These are phyloP conservation scores for Xylaria arbuscula DNA, from an alignment of 2,329 filamentous ascomycete genomes.

Conservation along the genomic window DNA sequence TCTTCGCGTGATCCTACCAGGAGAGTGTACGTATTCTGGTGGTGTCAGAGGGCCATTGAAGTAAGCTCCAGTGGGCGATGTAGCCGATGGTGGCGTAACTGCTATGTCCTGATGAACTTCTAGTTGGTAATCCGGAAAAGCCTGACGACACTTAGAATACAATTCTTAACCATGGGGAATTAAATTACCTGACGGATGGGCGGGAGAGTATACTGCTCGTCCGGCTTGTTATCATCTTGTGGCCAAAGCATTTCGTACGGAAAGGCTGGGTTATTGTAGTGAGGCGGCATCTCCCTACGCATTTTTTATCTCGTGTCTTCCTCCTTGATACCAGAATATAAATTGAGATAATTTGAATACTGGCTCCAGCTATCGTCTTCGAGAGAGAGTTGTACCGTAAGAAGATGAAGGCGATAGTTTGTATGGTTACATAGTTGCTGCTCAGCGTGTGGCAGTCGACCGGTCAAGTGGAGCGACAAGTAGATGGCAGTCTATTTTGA, in stretches of 20 bases:
- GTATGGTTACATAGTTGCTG: background rate
- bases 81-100: slow-evolving; percentile 51
- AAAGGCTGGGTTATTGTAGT: slow-evolving; percentile 55
- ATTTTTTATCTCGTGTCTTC: background rate
- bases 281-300: background rate
- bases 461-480: background rate
- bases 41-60: slow-evolving; percentile 42
- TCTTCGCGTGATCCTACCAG: slow-evolving; percentile 61
- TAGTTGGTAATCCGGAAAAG: slow-evolving; percentile 59
- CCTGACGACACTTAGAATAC: slow-evolving; percentile 49
- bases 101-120: slow-evolving; percentile 50
- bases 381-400: background rate
- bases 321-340: background rate
- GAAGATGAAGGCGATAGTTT: background rate
- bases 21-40: slow-evolving; percentile 62
- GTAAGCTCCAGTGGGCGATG: slow-evolving; percentile 51
- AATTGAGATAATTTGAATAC: background rate
- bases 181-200: slow-evolving; percentile 63
- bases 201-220: slow-evolving; percentile 57
- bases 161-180: background rate
- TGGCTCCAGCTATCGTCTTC: background rate
- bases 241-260: slow-evolving; percentile 55
- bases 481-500: background rate
- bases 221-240: slow-evolving; percentile 21
- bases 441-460: background rate